phyloP scores from a whole-genome alignment of 257 asterid species.

The Linderniella brevidens region DNA sequence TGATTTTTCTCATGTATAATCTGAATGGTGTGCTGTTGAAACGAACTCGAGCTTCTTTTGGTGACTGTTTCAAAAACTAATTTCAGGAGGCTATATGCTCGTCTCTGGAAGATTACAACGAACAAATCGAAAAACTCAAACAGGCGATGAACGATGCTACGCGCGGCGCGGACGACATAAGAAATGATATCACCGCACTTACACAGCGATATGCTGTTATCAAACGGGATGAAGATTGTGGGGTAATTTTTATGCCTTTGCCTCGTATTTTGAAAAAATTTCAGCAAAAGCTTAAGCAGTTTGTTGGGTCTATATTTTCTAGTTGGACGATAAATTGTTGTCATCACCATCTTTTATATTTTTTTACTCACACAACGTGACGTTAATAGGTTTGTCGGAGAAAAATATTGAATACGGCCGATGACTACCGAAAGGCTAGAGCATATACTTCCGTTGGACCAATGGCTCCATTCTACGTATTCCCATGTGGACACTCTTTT shows the following conservation, averaged over 20 bases:
- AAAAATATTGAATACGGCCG: slow-evolving; percentile 57
- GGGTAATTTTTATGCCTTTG: slow-evolving; percentile 37
- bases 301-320: not conserved
- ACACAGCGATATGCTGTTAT: slow-evolving; percentile 83
- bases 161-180: slow-evolving; percentile 86
- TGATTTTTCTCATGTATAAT: too few relatives aligned
- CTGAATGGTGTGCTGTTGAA: too few relatives aligned
- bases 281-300: not conserved
- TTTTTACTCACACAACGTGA: slow-evolving; percentile 12
- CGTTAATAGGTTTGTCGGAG: slow-evolving; percentile 60
- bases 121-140: slow-evolving; percentile 87
- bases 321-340: not conserved
- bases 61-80: slow-evolving; percentile 6
- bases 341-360: not conserved
- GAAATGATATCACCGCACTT: slow-evolving; percentile 87
- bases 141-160: slow-evolving; percentile 99
- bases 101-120: slow-evolving; percentile 91
- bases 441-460: slow-evolving; percentile 67
- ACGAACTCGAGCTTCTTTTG: too few relatives aligned
- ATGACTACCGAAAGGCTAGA: slow-evolving; percentile 50
- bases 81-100: slow-evolving; percentile 93
- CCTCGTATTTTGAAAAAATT: not conserved
- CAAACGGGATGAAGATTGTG: slow-evolving; percentile 84
- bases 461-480: slow-evolving; percentile 92
- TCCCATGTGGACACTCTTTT: slow-evolving; percentile 95